Evolutionary conservation across 2,329 filamentous ascomycete species (phyloP).

Genomic region (Cytospora chrysosperma): DNA sequence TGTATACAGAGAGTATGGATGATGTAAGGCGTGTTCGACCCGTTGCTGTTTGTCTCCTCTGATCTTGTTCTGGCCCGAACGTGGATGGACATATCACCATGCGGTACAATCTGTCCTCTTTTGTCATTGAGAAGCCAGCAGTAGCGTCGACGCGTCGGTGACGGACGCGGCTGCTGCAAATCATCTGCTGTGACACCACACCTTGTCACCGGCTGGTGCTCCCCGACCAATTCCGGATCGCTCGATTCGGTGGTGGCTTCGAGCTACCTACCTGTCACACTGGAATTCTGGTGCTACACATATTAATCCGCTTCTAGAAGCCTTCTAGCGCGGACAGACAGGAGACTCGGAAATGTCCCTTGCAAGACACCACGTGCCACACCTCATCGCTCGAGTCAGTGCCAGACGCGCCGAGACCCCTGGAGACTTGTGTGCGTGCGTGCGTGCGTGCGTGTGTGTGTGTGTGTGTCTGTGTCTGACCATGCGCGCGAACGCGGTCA

Average conservation of each 20-base stretch:
- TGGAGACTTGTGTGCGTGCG: no score
- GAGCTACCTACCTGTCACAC: neutral
- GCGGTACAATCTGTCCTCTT: no score
- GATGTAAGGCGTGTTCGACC: neutral
- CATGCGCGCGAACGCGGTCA: no score
- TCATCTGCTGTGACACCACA: neutral
- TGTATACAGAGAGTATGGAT: neutral
- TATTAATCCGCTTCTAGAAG: conserved; percentile 9
- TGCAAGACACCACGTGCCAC: neutral
- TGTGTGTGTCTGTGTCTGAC: no score
- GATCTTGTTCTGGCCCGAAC: neutral
- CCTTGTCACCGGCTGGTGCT: neutral
- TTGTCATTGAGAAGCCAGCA: neutral
- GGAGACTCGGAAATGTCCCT: neutral
- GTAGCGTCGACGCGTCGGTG: conserved; percentile 10
- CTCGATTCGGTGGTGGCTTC: neutral
- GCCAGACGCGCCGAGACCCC: neutral
- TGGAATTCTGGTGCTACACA: neutral
- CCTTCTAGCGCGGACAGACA: conserved; percentile 6
- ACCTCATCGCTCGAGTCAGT: conserved; percentile 10
- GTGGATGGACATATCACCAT: neutral
- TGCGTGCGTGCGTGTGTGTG: no score
- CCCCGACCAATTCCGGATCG: conserved; percentile 11
- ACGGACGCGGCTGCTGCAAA: neutral
- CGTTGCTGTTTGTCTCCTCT: neutral